Evolutionary conservation across 2,329 filamentous ascomycete species (phyloP), one percentile per base, ranked within the genome.

Genomic region (Cladophialophora exuberans): DNA sequence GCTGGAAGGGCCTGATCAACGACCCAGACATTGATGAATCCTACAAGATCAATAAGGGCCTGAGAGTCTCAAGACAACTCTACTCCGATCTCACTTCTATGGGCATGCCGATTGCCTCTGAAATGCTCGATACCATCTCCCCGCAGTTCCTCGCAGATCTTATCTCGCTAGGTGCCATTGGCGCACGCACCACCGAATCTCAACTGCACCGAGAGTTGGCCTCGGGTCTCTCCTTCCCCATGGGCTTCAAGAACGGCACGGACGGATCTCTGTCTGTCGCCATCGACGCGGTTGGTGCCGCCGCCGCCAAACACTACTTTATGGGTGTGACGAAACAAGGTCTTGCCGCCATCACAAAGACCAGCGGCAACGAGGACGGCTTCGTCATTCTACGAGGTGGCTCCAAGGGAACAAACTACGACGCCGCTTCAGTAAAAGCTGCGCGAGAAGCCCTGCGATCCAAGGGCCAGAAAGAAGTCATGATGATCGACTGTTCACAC

Each of bases 211-310:
- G 94, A 53, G 94, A 99, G 76, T 79, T 99, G 61, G 93, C 94
- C 18, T 94, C 89, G 49, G 94, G 94, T 69, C 80, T 97, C 30
- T 95, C 89, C 65, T 97, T 97, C 87, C 94, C 94, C 1, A 91
- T 99, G 9, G 94, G 94, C 47, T 99, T 99, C 88, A 99, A 99
- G 83, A 99, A 99, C 74, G 94, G 94, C 62, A 99, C 94, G 26
- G 94, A 99, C 71, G 94, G 94, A 47, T 88, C 87, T 6, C 78
- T 97, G 43, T 83, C 86, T 53, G 92, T 97, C 3, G 92, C 94
- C 10, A 90, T 97, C 65, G 94, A 99, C 70, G 94, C 94, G 46
- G 96, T 97, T 71, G 91, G 92, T 59, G 90, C 94, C 13, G 93
- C 95, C 46, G 86, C 83, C 71, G 90, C 96, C 70, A 90, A 90